phyloP scores from a whole-genome alignment of 179 eudicot species.

The Silene vulgaris region DNA sequence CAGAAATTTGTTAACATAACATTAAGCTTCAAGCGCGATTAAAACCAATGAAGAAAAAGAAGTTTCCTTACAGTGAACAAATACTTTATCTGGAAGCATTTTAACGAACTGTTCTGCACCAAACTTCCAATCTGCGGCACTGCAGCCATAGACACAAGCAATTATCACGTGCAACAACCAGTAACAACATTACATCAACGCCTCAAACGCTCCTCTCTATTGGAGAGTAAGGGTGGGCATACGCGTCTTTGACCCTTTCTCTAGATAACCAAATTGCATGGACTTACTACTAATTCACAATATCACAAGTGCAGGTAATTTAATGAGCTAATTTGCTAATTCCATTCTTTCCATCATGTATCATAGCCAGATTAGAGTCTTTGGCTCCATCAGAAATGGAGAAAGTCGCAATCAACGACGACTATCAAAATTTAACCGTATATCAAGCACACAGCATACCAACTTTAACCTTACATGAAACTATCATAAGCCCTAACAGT shows the following conservation, averaged over 20 bases:
- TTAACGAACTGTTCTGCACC: conserved; percentile 83
- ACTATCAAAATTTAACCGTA: not conserved
- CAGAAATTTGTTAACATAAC: not conserved
- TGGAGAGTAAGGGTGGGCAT: not conserved
- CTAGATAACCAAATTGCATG: too few species aligned
- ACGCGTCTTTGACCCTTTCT: not conserved
- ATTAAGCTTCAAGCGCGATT: not conserved
- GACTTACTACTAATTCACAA: not conserved
- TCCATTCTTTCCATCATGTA: not conserved
- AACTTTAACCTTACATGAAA: not conserved
- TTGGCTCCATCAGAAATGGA: not conserved
- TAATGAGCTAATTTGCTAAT: not conserved
- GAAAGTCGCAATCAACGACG: not conserved
- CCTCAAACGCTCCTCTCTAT: not conserved
- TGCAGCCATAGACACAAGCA: conserved; percentile 34
- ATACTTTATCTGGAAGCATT: conserved; percentile 75
- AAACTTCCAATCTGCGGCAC: conserved; percentile 84
- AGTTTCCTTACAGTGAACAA: conserved; percentile 79
- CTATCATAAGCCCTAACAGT: not conserved
- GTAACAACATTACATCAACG: not conserved
- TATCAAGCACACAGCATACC: not conserved
- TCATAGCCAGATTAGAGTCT: not conserved
- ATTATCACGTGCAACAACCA: conserved; percentile 2
- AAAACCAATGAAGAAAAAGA: not conserved
- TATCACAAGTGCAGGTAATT: not conserved